A percentile compares a stretch with the other conserved stretches of the same genome.
Conservation (phyloP, 75 land plant genomes). For the Pinus taeda region DNA sequence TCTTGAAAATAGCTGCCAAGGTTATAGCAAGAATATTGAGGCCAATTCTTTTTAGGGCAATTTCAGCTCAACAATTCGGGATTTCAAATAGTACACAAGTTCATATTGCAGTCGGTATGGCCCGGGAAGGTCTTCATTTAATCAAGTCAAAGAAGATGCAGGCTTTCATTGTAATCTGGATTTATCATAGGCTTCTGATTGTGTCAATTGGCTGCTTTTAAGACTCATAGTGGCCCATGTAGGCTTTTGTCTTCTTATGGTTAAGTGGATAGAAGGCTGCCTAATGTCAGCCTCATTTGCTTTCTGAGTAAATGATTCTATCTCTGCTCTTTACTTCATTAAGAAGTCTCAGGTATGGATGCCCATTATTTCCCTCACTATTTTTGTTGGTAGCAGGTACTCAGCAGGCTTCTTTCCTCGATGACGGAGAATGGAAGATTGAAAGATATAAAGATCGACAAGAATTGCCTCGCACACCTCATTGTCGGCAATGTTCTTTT, state of each 20-base stretch:
- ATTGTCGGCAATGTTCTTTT: background rate
- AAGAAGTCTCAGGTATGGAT: background rate
- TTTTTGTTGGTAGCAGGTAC: background rate
- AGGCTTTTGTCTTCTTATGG: background rate
- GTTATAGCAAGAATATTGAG: no score
- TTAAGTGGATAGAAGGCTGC: background rate
- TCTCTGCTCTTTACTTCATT: background rate
- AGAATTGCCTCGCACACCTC: no score
- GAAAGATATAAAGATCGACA: background rate
- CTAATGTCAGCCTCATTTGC: background rate
- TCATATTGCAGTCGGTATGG: no score
- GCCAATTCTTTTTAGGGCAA: no score
- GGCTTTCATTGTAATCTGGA: background rate
- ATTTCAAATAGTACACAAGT: no score
- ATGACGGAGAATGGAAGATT: background rate
- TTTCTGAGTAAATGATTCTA: background rate
- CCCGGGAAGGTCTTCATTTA: background rate
- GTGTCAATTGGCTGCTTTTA: background rate
- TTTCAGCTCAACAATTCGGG: no score
- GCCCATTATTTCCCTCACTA: background rate
- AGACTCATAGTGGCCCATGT: background rate
- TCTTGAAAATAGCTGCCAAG: no score
- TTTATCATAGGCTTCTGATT: background rate
- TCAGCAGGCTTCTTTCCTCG: background rate
- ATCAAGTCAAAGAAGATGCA: background rate